Evolutionary conservation across 2,329 filamentous ascomycete species (phyloP).

Genomic region (Alternaria burnsii): DNA sequence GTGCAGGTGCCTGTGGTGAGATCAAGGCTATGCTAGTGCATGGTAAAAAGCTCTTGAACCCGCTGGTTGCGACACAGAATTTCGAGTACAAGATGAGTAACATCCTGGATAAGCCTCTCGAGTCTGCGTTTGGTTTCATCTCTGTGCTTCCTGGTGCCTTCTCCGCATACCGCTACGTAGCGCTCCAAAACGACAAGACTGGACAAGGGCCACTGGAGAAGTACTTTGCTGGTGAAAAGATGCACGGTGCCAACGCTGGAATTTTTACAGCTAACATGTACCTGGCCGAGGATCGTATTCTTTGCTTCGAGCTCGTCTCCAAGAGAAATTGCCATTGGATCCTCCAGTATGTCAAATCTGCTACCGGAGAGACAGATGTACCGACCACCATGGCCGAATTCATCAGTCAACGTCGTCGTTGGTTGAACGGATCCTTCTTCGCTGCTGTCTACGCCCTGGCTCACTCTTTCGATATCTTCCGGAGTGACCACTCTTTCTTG

Average conservation of each 20-base stretch:
- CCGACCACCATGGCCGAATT: slow-evolving; percentile 93
- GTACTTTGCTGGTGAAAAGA: slow-evolving; percentile 96
- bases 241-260: slow-evolving; percentile 90
- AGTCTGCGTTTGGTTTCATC: slow-evolving; percentile 98
- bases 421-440: slow-evolving; percentile 98
- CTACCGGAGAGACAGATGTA: slow-evolving; percentile 95
- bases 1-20: slow-evolving; percentile 95
- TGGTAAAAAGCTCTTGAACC: slow-evolving; percentile 90
- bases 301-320: slow-evolving; percentile 97
- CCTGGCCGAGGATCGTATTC: slow-evolving; percentile 95
- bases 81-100: slow-evolving; percentile 99
- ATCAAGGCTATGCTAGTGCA: slow-evolving; percentile 97
- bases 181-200: slow-evolving; percentile 95
- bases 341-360: slow-evolving; percentile 96
- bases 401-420: slow-evolving; percentile 93
- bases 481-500: slow-evolving; percentile 86
- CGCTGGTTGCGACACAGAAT: slow-evolving; percentile 93
- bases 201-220: slow-evolving; percentile 92
- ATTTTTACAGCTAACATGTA: slow-evolving; percentile 99
- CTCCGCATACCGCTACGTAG: slow-evolving; percentile 95
- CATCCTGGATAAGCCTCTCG: slow-evolving; percentile 95
- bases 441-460: slow-evolving; percentile 93
- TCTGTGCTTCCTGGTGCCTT: slow-evolving; percentile 96
- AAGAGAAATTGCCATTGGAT: slow-evolving; percentile 99
- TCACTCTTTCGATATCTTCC: slow-evolving; percentile 96